A percentile compares a stretch with the other conserved stretches of the same genome.
Evolutionary conservation across 495 filamentous ascomycete genomes (phyloP).

Genomic region (Daldinia loculata): DNA sequence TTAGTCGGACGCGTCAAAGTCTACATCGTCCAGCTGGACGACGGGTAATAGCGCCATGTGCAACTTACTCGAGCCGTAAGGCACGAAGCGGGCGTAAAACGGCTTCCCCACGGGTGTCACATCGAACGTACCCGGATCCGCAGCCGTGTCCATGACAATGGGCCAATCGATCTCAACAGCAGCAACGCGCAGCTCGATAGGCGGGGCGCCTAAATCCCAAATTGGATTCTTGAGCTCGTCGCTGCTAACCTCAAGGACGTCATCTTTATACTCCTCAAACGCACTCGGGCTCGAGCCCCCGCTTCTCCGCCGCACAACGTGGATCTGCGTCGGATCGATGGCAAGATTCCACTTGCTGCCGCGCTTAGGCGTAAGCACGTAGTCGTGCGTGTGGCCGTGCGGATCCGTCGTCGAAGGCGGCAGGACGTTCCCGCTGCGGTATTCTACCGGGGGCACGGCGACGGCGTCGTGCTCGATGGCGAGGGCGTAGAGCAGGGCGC

Average conservation of each 20-base stretch:
- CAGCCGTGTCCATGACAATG: constrained; percentile 55
- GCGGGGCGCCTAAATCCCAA: constrained; percentile 59
- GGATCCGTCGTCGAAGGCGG: constrained; percentile 36
- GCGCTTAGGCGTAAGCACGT: constrained; percentile 48
- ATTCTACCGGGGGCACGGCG: constrained; percentile 31
- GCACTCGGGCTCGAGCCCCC: no score
- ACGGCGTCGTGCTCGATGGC: constrained; percentile 47
- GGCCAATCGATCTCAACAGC: constrained; percentile 66
- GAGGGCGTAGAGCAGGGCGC: constrained; percentile 64
- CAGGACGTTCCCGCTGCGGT: constrained; percentile 11
- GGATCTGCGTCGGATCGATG: constrained; percentile 53
- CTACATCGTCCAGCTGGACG: constrained; percentile 40
- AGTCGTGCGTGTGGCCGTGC: constrained; percentile 45
- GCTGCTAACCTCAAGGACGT: constrained; percentile 18
- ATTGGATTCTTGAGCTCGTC: constrained; percentile 54
- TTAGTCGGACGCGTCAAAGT: constrained; percentile 20
- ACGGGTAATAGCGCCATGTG: constrained; percentile 67
- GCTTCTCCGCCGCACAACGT: constrained; percentile 26
- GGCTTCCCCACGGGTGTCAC: constrained; percentile 38
- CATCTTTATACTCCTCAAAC: constrained; percentile 7
- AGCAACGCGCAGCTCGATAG: constrained; percentile 57
- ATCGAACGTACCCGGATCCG: constrained; percentile 51
- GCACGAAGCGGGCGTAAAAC: constrained; percentile 57
- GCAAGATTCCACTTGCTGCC: constrained; percentile 60
- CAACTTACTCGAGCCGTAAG: constrained; percentile 66